phyloP scores from a whole-genome alignment of 2,329 filamentous ascomycete genomes.

The Phialemoniopsis sp. region DNA sequence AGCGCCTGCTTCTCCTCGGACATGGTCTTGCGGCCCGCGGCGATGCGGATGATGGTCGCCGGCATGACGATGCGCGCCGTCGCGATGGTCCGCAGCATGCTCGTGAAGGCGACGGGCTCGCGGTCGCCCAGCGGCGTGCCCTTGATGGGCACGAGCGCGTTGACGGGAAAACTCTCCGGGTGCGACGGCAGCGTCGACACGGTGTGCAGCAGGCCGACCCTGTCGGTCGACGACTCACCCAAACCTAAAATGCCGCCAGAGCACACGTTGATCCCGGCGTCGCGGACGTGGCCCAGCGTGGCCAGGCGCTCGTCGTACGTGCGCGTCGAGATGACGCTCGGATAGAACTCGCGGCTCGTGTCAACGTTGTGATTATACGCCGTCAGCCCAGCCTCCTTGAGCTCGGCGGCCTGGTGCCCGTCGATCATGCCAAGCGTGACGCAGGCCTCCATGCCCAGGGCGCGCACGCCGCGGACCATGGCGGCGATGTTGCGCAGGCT shows the following conservation, averaged over 20 bases:
- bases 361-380: constrained; percentile 96
- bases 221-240: constrained; percentile 74
- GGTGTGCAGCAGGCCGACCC: constrained; percentile 78
- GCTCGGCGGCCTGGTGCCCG: constrained; percentile 70
- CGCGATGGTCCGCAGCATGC: constrained; percentile 76
- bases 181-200: constrained; percentile 76
- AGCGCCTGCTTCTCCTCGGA: constrained; percentile 83
- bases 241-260: constrained; percentile 84
- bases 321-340: constrained; percentile 78
- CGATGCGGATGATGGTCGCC: constrained; percentile 79
- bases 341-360: constrained; percentile 85
- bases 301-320: constrained; percentile 82
- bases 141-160: constrained; percentile 85
- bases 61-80: constrained; percentile 82
- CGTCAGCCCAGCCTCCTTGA: constrained; percentile 79
- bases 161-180: constrained; percentile 88
- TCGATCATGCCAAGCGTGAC: constrained; percentile 96
- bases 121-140: constrained; percentile 79
- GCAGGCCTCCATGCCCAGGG: constrained; percentile 83
- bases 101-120: constrained; percentile 70
- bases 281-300: constrained; percentile 74
- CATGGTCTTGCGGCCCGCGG: constrained; percentile 80
- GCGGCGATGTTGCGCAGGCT: constrained; percentile 77
- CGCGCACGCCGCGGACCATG: constrained; percentile 80
- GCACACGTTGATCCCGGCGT: constrained; percentile 87